Percentiles rank a stretch among this genome's conserved stretches.
phyloP scores from a whole-genome alignment of 169 alveolate genomes.

The Plasmodium billcollinsi region DNA sequence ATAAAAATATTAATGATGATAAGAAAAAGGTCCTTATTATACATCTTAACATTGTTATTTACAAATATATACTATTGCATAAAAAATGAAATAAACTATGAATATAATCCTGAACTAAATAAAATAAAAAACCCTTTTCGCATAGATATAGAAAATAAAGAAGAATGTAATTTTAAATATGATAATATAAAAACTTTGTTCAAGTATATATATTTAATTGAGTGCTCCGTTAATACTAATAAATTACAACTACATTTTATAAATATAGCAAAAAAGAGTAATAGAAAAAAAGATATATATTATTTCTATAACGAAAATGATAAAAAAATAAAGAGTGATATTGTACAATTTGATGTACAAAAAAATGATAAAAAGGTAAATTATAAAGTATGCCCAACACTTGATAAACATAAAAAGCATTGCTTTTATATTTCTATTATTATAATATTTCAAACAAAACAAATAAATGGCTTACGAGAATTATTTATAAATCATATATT shows the following conservation, averaged over 20 bases:
- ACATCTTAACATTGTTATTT: neutral
- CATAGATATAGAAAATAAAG: slow-evolving; percentile 34
- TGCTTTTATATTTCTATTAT: slow-evolving; percentile 30
- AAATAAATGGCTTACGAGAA: slow-evolving; percentile 9
- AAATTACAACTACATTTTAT: slow-evolving; percentile 12
- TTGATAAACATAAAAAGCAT: neutral
- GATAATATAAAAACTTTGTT: slow-evolving; percentile 8
- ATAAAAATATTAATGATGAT: neutral
- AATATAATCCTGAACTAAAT: neutral
- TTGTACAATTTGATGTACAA: neutral
- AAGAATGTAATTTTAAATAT: slow-evolving; percentile 43
- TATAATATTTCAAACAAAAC: slow-evolving; percentile 7
- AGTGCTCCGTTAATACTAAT: slow-evolving; percentile 22
- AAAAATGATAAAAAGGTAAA: slow-evolving; percentile 16
- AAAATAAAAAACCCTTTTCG: neutral
- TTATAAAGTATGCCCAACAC: slow-evolving; percentile 27
- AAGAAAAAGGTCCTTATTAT: neutral
- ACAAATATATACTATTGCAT: slow-evolving; percentile 2
- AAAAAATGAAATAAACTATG: neutral
- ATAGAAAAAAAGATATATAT: neutral
- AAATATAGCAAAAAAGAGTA: neutral
- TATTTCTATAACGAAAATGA: slow-evolving; percentile 18
- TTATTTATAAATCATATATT: slow-evolving; percentile 23
- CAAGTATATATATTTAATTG: slow-evolving; percentile 28
- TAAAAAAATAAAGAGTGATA: slow-evolving; percentile 42